Conservation (phyloP, 352 stramenopile genomes). For the Blastocystis sp. region DNA sequence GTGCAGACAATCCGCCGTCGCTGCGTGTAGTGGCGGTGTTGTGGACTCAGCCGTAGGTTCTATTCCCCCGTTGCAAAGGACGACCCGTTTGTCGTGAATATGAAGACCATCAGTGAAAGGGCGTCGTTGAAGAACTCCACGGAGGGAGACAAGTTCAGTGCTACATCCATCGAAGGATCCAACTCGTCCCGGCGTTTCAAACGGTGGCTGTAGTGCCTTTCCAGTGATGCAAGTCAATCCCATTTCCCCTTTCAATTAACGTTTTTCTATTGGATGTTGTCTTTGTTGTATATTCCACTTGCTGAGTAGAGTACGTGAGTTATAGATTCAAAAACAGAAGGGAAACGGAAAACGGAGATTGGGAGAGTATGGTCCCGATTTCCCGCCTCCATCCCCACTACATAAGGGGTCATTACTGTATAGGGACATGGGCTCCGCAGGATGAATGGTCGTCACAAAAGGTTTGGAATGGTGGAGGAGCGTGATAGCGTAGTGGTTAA, state of each 20-base stretch:
- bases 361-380: no score
- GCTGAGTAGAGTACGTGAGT: no score
- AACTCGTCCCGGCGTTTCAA: background rate
- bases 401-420: no score
- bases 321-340: no score
- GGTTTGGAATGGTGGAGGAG: background rate
- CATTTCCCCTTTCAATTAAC: no score
- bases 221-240: no score
- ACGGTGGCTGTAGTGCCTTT: background rate
- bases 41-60: background rate
- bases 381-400: no score
- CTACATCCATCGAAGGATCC: background rate
- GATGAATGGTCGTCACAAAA: background rate
- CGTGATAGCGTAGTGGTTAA: conserved; percentile 27
- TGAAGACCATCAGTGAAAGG: conserved; percentile 13
- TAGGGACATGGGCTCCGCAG: no score
- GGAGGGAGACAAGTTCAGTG: background rate
- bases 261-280: no score
- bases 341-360: no score
- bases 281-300: no score
- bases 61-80: conserved; percentile 27
- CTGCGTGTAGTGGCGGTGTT: background rate
- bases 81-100: conserved; percentile 28
- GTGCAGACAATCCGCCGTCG: background rate
- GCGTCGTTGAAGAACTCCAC: background rate